phyloP scores from a whole-genome alignment of 1,284 basidiomycete species.

The Cronartium quercuum region DNA sequence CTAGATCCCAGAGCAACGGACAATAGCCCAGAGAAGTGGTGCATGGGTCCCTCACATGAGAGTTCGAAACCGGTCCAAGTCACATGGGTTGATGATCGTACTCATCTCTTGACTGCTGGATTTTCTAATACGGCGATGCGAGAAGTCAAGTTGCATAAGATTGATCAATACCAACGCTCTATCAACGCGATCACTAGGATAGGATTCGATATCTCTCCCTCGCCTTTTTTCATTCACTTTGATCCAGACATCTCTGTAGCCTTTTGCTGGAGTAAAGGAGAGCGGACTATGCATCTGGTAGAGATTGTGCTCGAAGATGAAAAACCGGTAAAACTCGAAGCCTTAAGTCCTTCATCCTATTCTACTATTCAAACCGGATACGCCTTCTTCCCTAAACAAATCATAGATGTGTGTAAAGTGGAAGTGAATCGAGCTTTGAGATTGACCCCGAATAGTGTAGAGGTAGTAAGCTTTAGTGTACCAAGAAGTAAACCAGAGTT shows the following conservation, averaged over 20 bases:
- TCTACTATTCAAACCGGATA: conserved; percentile 50
- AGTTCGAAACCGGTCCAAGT: conserved; percentile 51
- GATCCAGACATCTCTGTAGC: conserved; percentile 53
- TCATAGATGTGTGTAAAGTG: conserved; percentile 56
- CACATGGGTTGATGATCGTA: conserved; percentile 49
- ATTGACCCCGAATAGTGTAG: conserved; percentile 78
- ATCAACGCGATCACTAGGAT: conserved; percentile 45
- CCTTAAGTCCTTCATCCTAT: conserved; percentile 43
- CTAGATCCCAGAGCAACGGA: conserved; percentile 50
- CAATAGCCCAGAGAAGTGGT: conserved; percentile 14
- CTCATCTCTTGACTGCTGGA: conserved; percentile 51
- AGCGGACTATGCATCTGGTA: conserved; percentile 51
- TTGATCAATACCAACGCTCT: conserved; percentile 36
- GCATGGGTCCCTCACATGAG: conserved; percentile 49
- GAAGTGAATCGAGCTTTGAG: conserved; percentile 61
- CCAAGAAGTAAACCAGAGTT: conserved; percentile 52
- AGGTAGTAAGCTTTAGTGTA: conserved; percentile 52
- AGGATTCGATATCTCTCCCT: conserved; percentile 52
- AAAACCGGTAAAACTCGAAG: conserved; percentile 41
- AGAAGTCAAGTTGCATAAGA: conserved; percentile 51
- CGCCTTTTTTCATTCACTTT: conserved; percentile 52
- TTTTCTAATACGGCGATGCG: conserved; percentile 52
- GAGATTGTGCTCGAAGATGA: conserved; percentile 49
- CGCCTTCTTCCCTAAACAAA: conserved; percentile 50
- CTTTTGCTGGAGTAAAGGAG: conserved; percentile 53